Conservation (phyloP, 176 grass and related monocot species). For the Tillandsia leiboldiana region DNA sequence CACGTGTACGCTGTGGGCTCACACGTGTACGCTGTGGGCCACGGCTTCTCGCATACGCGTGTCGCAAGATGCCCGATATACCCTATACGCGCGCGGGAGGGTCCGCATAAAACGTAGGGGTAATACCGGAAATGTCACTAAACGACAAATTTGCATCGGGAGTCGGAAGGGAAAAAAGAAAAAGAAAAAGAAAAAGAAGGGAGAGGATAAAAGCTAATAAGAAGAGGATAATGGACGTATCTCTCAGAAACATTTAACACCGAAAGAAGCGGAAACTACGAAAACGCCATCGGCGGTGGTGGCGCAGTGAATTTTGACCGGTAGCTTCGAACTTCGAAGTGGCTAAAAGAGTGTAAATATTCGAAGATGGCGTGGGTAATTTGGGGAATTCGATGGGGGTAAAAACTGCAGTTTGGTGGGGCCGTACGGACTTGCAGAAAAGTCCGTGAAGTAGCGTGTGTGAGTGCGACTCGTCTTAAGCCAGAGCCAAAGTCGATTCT, state of each 20-base stretch:
- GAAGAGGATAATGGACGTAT: background rate
- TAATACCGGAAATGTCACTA: conserved; percentile 15
- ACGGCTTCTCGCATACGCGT: conserved; percentile 11
- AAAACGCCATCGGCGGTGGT: background rate
- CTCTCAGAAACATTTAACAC: background rate
- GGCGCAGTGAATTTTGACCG: background rate
- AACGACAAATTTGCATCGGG: conserved; percentile 21
- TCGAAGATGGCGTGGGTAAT: background rate
- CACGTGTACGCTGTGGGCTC: conserved; percentile 14
- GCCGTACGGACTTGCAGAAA: background rate
- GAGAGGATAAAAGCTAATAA: background rate
- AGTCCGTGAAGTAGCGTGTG: background rate
- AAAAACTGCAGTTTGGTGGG: background rate
- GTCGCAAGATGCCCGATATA: background rate
- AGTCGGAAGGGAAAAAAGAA: background rate
- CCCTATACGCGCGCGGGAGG: too few relatives aligned
- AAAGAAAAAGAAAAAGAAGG: background rate
- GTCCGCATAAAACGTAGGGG: background rate
- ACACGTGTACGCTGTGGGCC: conserved; percentile 13
- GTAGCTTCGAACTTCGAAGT: background rate
- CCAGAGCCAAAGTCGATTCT: background rate
- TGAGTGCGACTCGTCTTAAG: background rate
- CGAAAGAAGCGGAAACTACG: background rate
- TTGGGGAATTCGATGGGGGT: background rate
- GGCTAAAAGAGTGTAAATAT: background rate